phyloP scores from a whole-genome alignment of 441 rosid species.

The Lepidium campestre region DNA sequence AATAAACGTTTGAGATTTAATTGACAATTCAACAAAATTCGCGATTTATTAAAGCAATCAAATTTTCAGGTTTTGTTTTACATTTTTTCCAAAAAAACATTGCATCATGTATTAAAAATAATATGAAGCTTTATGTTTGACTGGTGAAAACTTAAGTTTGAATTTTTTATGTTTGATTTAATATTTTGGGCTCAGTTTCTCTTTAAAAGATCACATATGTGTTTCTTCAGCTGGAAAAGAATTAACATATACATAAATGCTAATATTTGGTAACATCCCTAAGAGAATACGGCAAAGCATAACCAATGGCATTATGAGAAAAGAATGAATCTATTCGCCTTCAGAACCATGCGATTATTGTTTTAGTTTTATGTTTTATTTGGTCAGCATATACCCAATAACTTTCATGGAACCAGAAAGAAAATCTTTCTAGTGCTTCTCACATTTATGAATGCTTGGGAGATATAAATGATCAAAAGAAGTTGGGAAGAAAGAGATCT shows the following conservation, averaged over 20 bases:
- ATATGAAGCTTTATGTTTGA: too few relatives aligned
- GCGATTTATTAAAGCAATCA: too few relatives aligned
- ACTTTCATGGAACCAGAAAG: slow-evolving; percentile 27
- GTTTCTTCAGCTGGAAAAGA: not conserved
- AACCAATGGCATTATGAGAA: slow-evolving; percentile 31
- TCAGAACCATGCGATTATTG: slow-evolving; percentile 1
- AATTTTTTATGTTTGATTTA: too few relatives aligned
- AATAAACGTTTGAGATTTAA: too few relatives aligned
- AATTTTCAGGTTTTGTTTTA: too few relatives aligned
- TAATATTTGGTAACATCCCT: not conserved
- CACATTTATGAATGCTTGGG: slow-evolving; percentile 15
- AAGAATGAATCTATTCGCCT: slow-evolving; percentile 20
- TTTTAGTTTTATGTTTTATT: slow-evolving; percentile 18
- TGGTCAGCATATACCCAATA: slow-evolving; percentile 5
- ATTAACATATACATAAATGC: not conserved
- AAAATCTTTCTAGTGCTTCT: slow-evolving; percentile 10
- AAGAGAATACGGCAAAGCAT: slow-evolving; percentile 21
- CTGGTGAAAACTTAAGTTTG: too few relatives aligned
- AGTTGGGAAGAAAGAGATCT: slow-evolving; percentile 47
- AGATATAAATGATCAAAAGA: slow-evolving; percentile 18
- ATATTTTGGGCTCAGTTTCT: not conserved
- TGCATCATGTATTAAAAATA: too few relatives aligned
- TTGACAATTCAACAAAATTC: too few relatives aligned
- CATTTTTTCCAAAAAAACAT: too few relatives aligned
- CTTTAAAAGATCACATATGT: not conserved